These are phyloP conservation scores for Cryphonectria radicalis DNA, from an alignment of 2,329 filamentous ascomycete species.

Conservation along the genomic window DNA sequence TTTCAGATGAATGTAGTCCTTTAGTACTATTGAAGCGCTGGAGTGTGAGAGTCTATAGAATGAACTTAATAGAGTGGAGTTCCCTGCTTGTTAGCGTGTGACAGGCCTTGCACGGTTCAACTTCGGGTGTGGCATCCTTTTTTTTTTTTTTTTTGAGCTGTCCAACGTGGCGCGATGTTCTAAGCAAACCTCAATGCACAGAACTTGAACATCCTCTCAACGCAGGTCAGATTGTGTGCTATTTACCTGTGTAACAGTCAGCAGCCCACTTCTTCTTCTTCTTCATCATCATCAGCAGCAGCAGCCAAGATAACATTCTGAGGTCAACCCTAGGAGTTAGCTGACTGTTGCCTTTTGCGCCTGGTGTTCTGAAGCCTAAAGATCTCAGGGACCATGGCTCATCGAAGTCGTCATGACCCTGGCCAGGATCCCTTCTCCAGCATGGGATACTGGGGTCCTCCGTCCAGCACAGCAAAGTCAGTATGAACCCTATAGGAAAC, in stretches of 20 bases:
- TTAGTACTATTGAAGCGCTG: background rate
- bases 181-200: background rate
- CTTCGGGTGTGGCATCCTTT: background rate
- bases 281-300: no score
- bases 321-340: background rate
- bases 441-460: constrained; percentile 37
- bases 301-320: no score
- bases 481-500: constrained; percentile 5
- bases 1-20: background rate
- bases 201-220: background rate
- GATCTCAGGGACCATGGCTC: constrained; percentile 33
- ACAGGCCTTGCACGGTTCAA: background rate
- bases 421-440: constrained; percentile 34
- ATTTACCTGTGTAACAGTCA: background rate
- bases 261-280: no score
- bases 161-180: background rate
- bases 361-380: background rate
- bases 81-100: background rate
- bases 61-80: background rate
- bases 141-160: background rate
- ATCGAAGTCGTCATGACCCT: constrained; percentile 36
- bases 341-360: background rate
- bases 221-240: background rate
- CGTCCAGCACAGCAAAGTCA: constrained; percentile 40
- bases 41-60: background rate